These are phyloP conservation scores for Pythium chondricola DNA, from an alignment of 352 stramenopile species.

Conservation along the genomic window DNA sequence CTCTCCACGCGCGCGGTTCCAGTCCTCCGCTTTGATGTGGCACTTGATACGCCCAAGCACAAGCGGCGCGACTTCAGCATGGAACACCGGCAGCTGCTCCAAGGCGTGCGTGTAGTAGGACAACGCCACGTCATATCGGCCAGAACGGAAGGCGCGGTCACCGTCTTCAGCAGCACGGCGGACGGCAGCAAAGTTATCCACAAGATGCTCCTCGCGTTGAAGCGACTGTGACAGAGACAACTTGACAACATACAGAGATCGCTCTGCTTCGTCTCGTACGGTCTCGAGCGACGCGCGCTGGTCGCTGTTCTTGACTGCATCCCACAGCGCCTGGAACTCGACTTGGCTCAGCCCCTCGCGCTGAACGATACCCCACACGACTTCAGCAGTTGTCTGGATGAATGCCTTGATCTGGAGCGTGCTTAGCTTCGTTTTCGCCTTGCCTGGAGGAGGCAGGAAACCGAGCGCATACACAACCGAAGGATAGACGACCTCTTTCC, in stretches of 20 bases:
- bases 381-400: slow-evolving; percentile 68
- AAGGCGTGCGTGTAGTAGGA: slow-evolving; percentile 56
- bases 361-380: slow-evolving; percentile 52
- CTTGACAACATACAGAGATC: slow-evolving; percentile 60
- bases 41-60: slow-evolving; percentile 56
- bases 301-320: slow-evolving; percentile 32
- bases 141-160: slow-evolving; percentile 41
- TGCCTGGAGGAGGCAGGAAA: slow-evolving; percentile 43
- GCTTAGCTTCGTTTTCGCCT: slow-evolving; percentile 48
- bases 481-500: slow-evolving; percentile 59
- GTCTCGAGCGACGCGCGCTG: slow-evolving; percentile 26
- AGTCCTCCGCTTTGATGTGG: slow-evolving; percentile 45
- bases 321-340: slow-evolving; percentile 73
- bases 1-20: slow-evolving; percentile 35
- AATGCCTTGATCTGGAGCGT: slow-evolving; percentile 84
- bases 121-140: slow-evolving; percentile 46
- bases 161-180: slow-evolving; percentile 51
- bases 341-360: slow-evolving; percentile 50
- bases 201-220: slow-evolving; percentile 42
- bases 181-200: slow-evolving; percentile 40
- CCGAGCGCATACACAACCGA: slow-evolving; percentile 61
- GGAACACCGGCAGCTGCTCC: slow-evolving; percentile 52
- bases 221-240: slow-evolving; percentile 57
- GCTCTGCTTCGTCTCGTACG: slow-evolving; percentile 27
- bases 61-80: slow-evolving; percentile 50